Conservation (phyloP, 495 filamentous ascomycete genomes). For the Aspergillus mulundensis region DNA sequence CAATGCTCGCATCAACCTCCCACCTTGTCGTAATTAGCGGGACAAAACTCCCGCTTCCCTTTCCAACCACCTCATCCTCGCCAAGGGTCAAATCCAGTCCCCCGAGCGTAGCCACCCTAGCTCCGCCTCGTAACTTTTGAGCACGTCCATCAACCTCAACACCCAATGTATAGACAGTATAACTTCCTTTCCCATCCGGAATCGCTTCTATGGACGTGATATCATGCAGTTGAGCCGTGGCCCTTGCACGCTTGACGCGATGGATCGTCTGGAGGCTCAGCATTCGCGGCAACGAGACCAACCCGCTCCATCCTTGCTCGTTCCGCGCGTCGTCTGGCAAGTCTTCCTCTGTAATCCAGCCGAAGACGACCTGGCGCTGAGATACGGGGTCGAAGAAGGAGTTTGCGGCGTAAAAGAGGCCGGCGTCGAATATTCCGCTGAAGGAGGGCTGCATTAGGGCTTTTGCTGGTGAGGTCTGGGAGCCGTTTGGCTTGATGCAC, state of each 20-base stretch:
- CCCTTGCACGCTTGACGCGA: constrained; percentile 27
- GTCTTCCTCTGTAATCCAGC: constrained; percentile 40
- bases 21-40: constrained; percentile 24
- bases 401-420: constrained; percentile 36
- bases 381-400: constrained; percentile 36
- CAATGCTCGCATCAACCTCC: constrained; percentile 31
- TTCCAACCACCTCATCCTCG: background rate
- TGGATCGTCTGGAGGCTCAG: constrained; percentile 24
- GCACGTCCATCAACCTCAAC: constrained; percentile 29
- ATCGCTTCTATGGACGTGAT: constrained; percentile 35
- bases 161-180: constrained; percentile 34
- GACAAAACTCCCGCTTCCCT: background rate
- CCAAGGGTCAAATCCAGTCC: background rate
- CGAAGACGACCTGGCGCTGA: constrained; percentile 27
- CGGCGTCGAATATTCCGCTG: constrained; percentile 35
- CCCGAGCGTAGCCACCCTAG: background rate
- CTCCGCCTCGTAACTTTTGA: constrained; percentile 19
- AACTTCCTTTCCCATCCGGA: constrained; percentile 16
- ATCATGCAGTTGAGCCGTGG: constrained; percentile 17
- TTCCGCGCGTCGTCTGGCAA: constrained; percentile 31
- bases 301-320: constrained; percentile 38
- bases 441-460: constrained; percentile 17
- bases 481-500: constrained; percentile 19
- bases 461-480: background rate
- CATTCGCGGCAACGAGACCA: constrained; percentile 34